A percentile compares a stretch with the other conserved stretches of the same genome.
These are phyloP conservation scores for Citrus mangshanensis DNA, from an alignment of 345 rosid species.

Conservation along the genomic window DNA sequence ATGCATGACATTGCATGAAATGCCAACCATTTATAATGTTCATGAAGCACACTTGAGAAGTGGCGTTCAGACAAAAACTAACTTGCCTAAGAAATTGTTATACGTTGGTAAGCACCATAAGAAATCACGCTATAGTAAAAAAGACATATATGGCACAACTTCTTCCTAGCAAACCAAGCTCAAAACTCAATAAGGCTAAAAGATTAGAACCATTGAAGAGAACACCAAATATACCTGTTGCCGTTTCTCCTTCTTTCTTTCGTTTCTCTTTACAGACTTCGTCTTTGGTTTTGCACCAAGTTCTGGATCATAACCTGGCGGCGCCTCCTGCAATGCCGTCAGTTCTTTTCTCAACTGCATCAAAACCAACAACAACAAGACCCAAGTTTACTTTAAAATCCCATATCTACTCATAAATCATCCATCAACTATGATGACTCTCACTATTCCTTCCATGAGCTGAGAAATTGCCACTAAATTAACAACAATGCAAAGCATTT, in stretches of 20 bases:
- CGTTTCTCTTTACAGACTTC: slow-evolving; percentile 77
- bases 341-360: slow-evolving; percentile 79
- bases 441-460: background rate
- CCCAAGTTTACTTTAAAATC: background rate
- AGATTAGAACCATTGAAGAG: background rate
- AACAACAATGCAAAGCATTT: background rate
- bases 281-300: slow-evolving; percentile 70
- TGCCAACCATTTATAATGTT: background rate
- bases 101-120: background rate
- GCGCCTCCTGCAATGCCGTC: slow-evolving; percentile 51
- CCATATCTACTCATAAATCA: background rate
- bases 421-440: background rate
- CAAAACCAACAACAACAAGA: background rate
- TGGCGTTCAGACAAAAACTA: background rate
- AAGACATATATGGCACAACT: background rate
- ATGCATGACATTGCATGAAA: background rate
- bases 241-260: slow-evolving; percentile 89
- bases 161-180: background rate
- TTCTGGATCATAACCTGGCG: slow-evolving; percentile 79
- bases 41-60: too few relatives aligned
- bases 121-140: background rate
- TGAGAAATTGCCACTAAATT: background rate
- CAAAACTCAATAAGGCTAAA: background rate
- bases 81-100: background rate
- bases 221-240: slow-evolving; percentile 48